Base-by-base conservation (phyloP, 441 rosid species). In the Erysimum cheiri region DNA sequence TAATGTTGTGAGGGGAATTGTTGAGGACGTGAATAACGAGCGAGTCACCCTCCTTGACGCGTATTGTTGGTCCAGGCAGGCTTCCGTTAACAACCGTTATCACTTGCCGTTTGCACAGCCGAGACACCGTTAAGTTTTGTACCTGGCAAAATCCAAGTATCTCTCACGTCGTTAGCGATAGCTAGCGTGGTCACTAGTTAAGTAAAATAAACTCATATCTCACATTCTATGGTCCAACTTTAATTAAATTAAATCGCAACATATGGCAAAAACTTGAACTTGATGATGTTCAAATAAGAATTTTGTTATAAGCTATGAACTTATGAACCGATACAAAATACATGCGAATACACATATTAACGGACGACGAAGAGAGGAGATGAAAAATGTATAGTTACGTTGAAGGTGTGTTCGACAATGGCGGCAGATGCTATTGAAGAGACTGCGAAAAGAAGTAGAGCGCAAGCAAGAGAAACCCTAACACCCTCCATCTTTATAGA, bases 1-100 rank as follows among this genome's bases (percentile, higher is more conserved):
- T 85, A 50, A 94, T 65, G 83, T 90, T 85, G 76, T 94, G 88
- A 43, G 98, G 97, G 1, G 98, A 92, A 67, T 81, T 56, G 73
- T 94, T 94, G 43, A 80, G 37, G 59, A 92, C 98, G 29, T 84
- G 96, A 60, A 94, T 79, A 19, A 86, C 65, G 5, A 94, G 85
- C 2, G 89, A 86, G 80, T 94, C 98, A 8, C 98, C 96, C 70
- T 92, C 98, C 4, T 60, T 71, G 61, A 68, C 96, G 0, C 54
- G 66, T 62, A 92, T 14, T 0, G 85, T 79, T 10, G 98, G 98
- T 11, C 98, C 98, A 1, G 98, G 98, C 3, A 90, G 49, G 58
- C 78, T 80, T 48, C 88, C 96, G 67, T 94, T 92, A 60, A 88
- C 94, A 1, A 87, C 96, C 10, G 96, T 83, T 57, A 92, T 64